Percentiles rank a stretch among this genome's conserved stretches.
These are phyloP conservation scores for Candida maesae DNA, from an alignment of 805 yeast genomes.

Conservation along the genomic window DNA sequence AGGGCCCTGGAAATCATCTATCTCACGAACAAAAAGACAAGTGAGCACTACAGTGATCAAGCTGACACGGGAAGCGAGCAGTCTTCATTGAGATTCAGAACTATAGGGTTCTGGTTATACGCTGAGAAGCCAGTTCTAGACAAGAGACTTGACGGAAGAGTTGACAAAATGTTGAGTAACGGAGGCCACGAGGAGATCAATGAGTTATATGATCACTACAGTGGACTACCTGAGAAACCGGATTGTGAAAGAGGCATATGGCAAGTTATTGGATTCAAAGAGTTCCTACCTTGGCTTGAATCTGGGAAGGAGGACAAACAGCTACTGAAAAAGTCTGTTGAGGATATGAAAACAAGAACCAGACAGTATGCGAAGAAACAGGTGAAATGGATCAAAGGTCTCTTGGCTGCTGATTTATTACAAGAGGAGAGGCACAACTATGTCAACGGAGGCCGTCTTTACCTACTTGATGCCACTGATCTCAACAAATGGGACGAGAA, in stretches of 20 bases:
- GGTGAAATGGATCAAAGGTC: slow-evolving; percentile 83
- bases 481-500: slow-evolving; percentile 52
- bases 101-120: slow-evolving; percentile 80
- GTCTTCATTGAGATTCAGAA: slow-evolving; percentile 51
- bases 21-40: slow-evolving; percentile 61
- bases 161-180: slow-evolving; percentile 70
- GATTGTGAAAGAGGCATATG: slow-evolving; percentile 73
- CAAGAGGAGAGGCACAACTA: slow-evolving; percentile 43
- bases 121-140: slow-evolving; percentile 57
- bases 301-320: slow-evolving; percentile 19
- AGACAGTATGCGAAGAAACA: slow-evolving; percentile 85
- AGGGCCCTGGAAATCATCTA: slow-evolving; percentile 80
- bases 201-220: slow-evolving; percentile 48
- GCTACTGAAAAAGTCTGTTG: slow-evolving; percentile 46
- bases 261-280: slow-evolving; percentile 95
- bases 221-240: slow-evolving; percentile 34
- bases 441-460: slow-evolving; percentile 60
- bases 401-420: slow-evolving; percentile 56
- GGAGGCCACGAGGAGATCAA: slow-evolving; percentile 73
- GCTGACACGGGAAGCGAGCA: slow-evolving; percentile 36
- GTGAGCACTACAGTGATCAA: slow-evolving; percentile 68
- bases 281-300: slow-evolving; percentile 69
- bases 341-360: slow-evolving; percentile 78
- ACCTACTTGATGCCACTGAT: slow-evolving; percentile 74
- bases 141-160: slow-evolving; percentile 67